These are phyloP conservation scores for Cladophialophora bantiana DNA, from an alignment of 2,329 filamentous ascomycete genomes.

Conservation along the genomic window DNA sequence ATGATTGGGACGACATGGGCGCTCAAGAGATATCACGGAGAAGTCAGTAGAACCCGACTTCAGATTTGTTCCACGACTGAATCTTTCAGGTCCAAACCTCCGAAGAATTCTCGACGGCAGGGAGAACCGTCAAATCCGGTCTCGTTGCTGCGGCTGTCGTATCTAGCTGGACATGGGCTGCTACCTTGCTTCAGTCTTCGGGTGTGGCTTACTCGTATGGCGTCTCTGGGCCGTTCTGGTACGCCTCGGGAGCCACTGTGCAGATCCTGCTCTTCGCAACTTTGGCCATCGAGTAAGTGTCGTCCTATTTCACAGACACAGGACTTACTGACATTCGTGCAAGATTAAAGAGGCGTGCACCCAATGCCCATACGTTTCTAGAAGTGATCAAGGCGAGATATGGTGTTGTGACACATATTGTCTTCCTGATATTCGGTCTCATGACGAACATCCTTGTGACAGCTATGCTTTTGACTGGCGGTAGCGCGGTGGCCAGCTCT, in stretches of 20 bases:
- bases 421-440: slow-evolving; percentile 82
- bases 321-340: background rate
- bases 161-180: slow-evolving; percentile 75
- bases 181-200: slow-evolving; percentile 67
- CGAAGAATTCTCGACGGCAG: slow-evolving; percentile 91
- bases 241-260: slow-evolving; percentile 77
- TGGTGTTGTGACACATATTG: slow-evolving; percentile 73
- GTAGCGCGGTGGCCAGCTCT: slow-evolving; percentile 74
- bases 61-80: background rate
- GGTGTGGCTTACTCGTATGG: slow-evolving; percentile 83
- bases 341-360: slow-evolving; percentile 77
- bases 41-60: slow-evolving; percentile 39
- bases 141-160: slow-evolving; percentile 90
- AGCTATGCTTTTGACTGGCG: slow-evolving; percentile 86
- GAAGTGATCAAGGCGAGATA: slow-evolving; percentile 85
- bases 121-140: slow-evolving; percentile 86
- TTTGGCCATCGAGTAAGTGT: slow-evolving; percentile 73
- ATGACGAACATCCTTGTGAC: slow-evolving; percentile 88
- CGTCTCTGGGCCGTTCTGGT: slow-evolving; percentile 71
- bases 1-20: slow-evolving; percentile 78
- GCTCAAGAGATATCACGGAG: slow-evolving; percentile 72
- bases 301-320: background rate
- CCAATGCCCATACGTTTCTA: slow-evolving; percentile 84
- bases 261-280: slow-evolving; percentile 91
- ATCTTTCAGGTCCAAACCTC: slow-evolving; percentile 74